Evolutionary conservation across 805 yeast genomes (phyloP).

Genomic region (Starmera dryadoides): DNA sequence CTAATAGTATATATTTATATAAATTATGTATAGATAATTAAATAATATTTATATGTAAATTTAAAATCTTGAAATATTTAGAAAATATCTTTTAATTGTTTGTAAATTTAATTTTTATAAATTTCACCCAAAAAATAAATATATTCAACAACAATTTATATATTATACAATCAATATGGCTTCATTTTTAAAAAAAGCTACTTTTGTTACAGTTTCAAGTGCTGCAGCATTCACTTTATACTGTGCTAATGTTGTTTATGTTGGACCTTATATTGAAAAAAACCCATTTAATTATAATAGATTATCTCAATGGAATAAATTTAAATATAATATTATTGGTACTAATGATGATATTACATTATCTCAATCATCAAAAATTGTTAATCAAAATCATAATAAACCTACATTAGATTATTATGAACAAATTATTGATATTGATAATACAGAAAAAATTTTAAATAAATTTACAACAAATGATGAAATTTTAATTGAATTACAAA

Average conservation of each 20-base stretch:
- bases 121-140: no score
- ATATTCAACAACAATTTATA: no score
- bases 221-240: neutral
- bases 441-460: conserved; percentile 8
- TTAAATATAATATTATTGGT: conserved; percentile 4
- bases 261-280: conserved; percentile 10
- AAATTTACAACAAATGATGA: conserved; percentile 17
- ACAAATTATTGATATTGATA: conserved; percentile 9
- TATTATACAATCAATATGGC: no score
- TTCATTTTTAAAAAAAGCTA: neutral
- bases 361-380: conserved; percentile 3
- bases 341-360: conserved; percentile 6
- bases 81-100: no score
- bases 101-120: no score
- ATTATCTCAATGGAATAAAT: neutral
- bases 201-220: neutral
- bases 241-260: conserved; percentile 2
- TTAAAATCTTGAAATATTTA: no score
- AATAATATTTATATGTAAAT: no score
- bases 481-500: conserved; percentile 12
- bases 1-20: no score
- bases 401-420: conserved; percentile 14
- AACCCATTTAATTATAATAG: conserved; percentile 6
- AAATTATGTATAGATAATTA: no score
- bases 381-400: conserved; percentile 12